These are phyloP conservation scores for Naganishia vishniacii DNA, from an alignment of 768 basidiomycete species.

Conservation along the genomic window DNA sequence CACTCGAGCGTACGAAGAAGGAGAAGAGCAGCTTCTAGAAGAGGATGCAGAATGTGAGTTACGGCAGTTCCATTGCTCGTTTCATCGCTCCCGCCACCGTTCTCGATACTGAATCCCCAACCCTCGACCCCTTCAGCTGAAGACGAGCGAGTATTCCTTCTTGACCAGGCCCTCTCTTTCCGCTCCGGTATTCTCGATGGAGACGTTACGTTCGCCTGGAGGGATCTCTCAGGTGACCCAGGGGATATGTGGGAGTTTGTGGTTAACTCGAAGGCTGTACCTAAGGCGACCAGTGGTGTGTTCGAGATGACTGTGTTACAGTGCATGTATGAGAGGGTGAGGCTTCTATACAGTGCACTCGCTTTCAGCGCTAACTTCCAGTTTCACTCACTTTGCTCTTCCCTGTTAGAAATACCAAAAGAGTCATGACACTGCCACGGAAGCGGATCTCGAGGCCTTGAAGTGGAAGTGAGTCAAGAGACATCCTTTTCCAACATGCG, in stretches of 20 bases:
- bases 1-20: conserved; percentile 94
- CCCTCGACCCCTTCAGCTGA: conserved; percentile 58
- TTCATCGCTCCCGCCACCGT: no score
- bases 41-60: conserved; percentile 61
- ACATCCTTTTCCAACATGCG: background rate
- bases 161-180: conserved; percentile 85
- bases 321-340: conserved; percentile 76
- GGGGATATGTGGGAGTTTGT: conserved; percentile 95
- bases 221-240: conserved; percentile 76
- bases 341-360: no score
- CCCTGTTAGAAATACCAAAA: conserved; percentile 63
- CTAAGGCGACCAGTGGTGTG: conserved; percentile 69
- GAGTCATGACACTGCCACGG: conserved; percentile 63
- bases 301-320: conserved; percentile 93
- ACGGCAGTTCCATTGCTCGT: background rate
- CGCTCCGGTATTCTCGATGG: conserved; percentile 63
- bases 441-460: conserved; percentile 70
- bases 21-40: conserved; percentile 87
- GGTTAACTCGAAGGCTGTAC: conserved; percentile 56
- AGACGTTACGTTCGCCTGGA: conserved; percentile 81
- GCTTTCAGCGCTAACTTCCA: no score
- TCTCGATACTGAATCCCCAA: no score
- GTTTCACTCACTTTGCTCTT: no score
- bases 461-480: conserved; percentile 65
- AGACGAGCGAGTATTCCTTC: conserved; percentile 85